These are phyloP conservation scores for Podila epicladia DNA, from an alignment of 192 early-diverging fungal genomes.

Conservation along the genomic window DNA sequence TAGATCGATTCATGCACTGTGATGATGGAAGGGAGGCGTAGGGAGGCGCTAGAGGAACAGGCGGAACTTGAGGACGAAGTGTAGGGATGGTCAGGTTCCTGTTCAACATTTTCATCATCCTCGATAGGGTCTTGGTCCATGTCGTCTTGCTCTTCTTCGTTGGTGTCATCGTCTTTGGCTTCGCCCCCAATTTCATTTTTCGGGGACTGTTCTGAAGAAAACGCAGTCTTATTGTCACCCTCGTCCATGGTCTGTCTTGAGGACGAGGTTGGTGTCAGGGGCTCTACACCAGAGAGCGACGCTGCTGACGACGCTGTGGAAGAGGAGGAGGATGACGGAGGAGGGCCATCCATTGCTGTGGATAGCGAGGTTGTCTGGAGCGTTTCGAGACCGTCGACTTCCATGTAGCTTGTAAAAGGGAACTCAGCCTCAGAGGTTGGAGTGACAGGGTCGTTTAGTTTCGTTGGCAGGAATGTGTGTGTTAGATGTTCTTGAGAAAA, in stretches of 20 bases:
- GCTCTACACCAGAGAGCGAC: slow-evolving; percentile 2
- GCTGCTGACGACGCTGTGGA: slow-evolving; percentile 5
- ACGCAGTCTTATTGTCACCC: neutral
- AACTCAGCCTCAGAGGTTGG: neutral
- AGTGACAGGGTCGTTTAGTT: neutral
- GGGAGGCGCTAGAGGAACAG: neutral
- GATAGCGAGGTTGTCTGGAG: neutral
- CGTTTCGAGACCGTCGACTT: neutral
- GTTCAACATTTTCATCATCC: neutral
- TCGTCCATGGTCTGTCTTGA: neutral
- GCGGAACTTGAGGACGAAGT: neutral
- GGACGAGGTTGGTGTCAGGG: neutral
- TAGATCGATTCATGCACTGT: slow-evolving; percentile 23
- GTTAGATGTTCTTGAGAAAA: neutral
- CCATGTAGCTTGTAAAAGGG: neutral
- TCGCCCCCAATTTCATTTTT: neutral
- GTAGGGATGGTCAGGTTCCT: neutral
- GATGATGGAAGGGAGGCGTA: slow-evolving; percentile 20
- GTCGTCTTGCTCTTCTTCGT: neutral
- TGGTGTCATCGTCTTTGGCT: neutral
- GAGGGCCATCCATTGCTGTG: neutral
- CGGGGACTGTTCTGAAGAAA: neutral
- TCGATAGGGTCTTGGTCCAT: neutral
- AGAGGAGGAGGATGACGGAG: neutral
- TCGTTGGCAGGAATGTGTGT: neutral